Evolutionary conservation across 1,284 basidiomycete genomes (phyloP).

Genomic region (Ganoderma leucocontextum): DNA sequence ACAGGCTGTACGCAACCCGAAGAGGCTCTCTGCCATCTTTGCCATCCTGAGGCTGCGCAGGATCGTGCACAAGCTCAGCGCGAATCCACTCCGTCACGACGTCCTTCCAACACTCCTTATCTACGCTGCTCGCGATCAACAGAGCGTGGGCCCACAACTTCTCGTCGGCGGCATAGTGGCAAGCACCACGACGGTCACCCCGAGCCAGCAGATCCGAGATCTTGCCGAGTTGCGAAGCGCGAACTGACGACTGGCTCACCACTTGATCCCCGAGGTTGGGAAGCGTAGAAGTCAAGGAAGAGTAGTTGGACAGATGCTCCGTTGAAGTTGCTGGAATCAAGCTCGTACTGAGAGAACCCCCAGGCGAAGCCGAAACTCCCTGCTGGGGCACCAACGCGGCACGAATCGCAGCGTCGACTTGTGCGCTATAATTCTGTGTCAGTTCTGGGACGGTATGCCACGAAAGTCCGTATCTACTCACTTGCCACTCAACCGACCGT

Average conservation of each 20-base stretch:
- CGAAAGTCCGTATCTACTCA: conserved; percentile 45
- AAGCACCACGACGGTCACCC: conserved; percentile 89
- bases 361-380: conserved; percentile 35
- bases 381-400: conserved; percentile 69
- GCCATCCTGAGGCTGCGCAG: conserved; percentile 31
- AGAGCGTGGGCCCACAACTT: conserved; percentile 96
- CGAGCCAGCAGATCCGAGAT: conserved; percentile 82
- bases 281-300: conserved; percentile 32
- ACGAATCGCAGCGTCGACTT: conserved; percentile 73
- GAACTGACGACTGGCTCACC: conserved; percentile 46
- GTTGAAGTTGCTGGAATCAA: conserved; percentile 33
- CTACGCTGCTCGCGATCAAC: conserved; percentile 92
- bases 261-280: conserved; percentile 34
- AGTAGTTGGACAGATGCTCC: conserved; percentile 35
- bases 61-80: conserved; percentile 70
- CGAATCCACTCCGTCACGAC: conserved; percentile 88
- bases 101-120: conserved; percentile 94
- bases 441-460: neutral
- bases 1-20: conserved; percentile 86
- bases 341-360: conserved; percentile 28
- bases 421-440: conserved; percentile 56
- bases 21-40: conserved; percentile 74
- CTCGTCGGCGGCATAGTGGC: conserved; percentile 88
- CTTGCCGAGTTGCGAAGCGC: conserved; percentile 73
- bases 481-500: conserved; percentile 87